Evolutionary conservation across 768 basidiomycete genomes (phyloP), one percentile per base, ranked within the genome.

Genomic region (Boletus rubropictus): DNA sequence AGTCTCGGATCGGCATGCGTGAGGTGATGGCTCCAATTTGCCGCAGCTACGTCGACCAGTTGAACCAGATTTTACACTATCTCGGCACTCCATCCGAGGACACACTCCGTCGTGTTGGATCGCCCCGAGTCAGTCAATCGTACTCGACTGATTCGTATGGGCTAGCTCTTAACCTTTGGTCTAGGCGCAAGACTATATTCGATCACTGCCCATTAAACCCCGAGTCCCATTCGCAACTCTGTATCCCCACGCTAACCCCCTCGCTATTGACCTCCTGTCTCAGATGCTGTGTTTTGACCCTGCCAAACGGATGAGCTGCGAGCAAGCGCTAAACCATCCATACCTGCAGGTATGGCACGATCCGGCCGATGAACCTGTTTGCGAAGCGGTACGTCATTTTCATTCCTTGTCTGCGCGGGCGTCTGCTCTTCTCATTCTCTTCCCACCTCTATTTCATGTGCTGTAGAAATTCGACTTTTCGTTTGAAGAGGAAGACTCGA

Each of bases 331-430:
- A 42, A 85, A 86, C 44, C 96, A 99, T 63, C 92, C 94, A 2
- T 99, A 98, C 70, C 71, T 90, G 51, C 81, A 87, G 50, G 96
- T 97, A 10, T 99, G 96, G 96, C 94, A 97, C 62, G 96, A 98
- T 65, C 93, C 93, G 17, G 82, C 88, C 9, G 94, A 98, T 63
- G 94, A 96, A 66, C 94, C 94, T 0, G 57, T 79, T 31, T 96
- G 92, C 65, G 82, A 89, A 31, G 66, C 77, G 40, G 92, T 91
- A 56, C 58, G 75, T 68, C 42, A 44, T 3, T 39, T 12, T 33
- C 10, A 1, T 18, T 36, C 32, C 15, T 17, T 21, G 3, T 18
- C 5, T 34, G 25, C 5, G 18, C 27, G 2, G 27, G 27, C 3
- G 1, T 25, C 41, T 42, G 1, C 54, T 22, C 5, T 18, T 9